Evolutionary conservation across 768 basidiomycete genomes (phyloP), one percentile per base, ranked within the genome.

Genomic region (Xanthoconium purpureum): DNA sequence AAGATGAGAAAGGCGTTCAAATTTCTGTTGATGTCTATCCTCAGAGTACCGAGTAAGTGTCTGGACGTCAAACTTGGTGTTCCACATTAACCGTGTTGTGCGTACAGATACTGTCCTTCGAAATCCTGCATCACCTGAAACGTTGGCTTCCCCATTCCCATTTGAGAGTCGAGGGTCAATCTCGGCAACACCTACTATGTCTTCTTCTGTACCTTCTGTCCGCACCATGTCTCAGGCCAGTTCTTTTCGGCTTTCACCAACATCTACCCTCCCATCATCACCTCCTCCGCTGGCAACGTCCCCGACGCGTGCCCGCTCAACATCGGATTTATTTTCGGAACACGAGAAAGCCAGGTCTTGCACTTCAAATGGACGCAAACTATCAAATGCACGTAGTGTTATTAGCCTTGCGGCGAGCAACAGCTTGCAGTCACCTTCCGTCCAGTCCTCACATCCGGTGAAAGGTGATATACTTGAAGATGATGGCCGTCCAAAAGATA

Each of bases 1-100:
- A 91, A 88, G 74, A 88, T 94, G 75, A 82, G 84, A 52, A 79
- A 79, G 46, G 81, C 82, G 0, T 91, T 94, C 67, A 81, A 83
- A 39, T 94, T 82, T 77, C 68, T 94, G n/a, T 68, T 93, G 56
- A 82, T 80, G 66, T 81, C 84, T 6, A 81, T 89, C 24, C 71
- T 82, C 50, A 79, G 82, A 42, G 75, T 79, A 53, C 64, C 72
- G 13, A 68, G 70, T 71, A 59, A 61, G 76, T 71, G n/a, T 37
- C 29, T 46, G 13, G 29, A 28, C 20, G 24, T 33, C 38, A 44
- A 35, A 30, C 38, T 39, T 28, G 15, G 47, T 39, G n/a, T 57
- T 32, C 15, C 24, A 50, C 30, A 52, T 60, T 53, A 54, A 67
- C 56, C 45, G 53, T 52, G 47, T 65, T 69, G 56, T 67, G 36